Conservation (phyloP, 495 filamentous ascomycete species). For the Pseudevernia furfuracea region DNA sequence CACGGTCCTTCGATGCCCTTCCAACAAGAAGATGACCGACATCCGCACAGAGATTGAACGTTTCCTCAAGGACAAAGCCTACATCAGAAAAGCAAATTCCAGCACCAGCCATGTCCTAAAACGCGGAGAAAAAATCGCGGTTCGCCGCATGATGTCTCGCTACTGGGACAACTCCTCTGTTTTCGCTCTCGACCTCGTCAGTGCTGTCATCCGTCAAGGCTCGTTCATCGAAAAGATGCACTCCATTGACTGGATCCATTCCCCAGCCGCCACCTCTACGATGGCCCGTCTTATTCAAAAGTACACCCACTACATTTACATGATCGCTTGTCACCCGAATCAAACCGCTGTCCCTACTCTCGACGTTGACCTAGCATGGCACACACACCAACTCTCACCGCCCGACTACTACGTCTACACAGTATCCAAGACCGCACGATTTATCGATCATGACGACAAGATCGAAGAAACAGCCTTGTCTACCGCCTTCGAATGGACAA, state of each 20-base stretch:
- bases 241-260: slow-evolving; percentile 68
- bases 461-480: slow-evolving; percentile 25
- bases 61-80: slow-evolving; percentile 27
- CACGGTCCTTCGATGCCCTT: neutral
- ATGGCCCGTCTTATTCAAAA: slow-evolving; percentile 61
- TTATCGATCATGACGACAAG: slow-evolving; percentile 85
- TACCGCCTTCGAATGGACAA: slow-evolving; percentile 54
- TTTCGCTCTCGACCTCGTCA: slow-evolving; percentile 67
- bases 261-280: slow-evolving; percentile 53
- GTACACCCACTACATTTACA: slow-evolving; percentile 59
- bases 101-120: neutral
- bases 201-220: slow-evolving; percentile 73
- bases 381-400: slow-evolving; percentile 58
- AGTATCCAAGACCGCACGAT: slow-evolving; percentile 31
- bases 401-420: slow-evolving; percentile 6
- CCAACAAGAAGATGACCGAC: slow-evolving; percentile 30
- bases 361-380: slow-evolving; percentile 83
- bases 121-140: slow-evolving; percentile 39
- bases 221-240: slow-evolving; percentile 79
- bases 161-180: slow-evolving; percentile 71
- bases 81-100: slow-evolving; percentile 29
- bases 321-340: slow-evolving; percentile 51
- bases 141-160: slow-evolving; percentile 67
- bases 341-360: slow-evolving; percentile 69
- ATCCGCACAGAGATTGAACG: slow-evolving; percentile 33